Evolutionary conservation across 306 rosid species (phyloP).

Genomic region (Datisca glomerata): DNA sequence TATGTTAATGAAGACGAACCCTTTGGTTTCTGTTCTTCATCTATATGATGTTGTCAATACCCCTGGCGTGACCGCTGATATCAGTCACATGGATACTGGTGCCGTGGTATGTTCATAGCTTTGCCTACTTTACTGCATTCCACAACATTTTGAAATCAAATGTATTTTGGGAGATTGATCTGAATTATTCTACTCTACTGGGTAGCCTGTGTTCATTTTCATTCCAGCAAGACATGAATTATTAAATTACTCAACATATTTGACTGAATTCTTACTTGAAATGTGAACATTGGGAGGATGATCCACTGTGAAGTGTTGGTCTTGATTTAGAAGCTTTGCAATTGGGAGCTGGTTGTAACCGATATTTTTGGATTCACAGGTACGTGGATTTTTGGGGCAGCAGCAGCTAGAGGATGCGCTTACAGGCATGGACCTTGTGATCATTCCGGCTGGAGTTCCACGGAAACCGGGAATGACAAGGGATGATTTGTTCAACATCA

Average conservation of each 20-base stretch:
- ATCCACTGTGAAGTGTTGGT: background rate
- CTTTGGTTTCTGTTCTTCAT: constrained; percentile 86
- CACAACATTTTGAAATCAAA: too few relatives aligned
- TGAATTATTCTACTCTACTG: too few relatives aligned
- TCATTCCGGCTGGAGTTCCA: constrained; percentile 94
- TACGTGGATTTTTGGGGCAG: constrained; percentile 83
- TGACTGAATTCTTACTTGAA: too few relatives aligned
- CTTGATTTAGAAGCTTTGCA: too few relatives aligned
- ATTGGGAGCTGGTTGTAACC: background rate
- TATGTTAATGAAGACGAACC: constrained; percentile 85
- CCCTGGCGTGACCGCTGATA: constrained; percentile 95
- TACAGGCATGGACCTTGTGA: constrained; percentile 70
- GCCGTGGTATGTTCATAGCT: constrained; percentile 66
- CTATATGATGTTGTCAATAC: constrained; percentile 90
- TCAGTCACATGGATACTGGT: constrained; percentile 94
- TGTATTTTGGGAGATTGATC: too few relatives aligned
- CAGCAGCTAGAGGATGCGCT: constrained; percentile 78
- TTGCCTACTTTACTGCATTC: too few relatives aligned
- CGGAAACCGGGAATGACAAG: constrained; percentile 98
- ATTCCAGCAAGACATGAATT: too few relatives aligned
- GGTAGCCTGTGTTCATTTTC: too few relatives aligned
- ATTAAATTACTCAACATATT: too few relatives aligned
- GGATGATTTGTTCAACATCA: constrained; percentile 86
- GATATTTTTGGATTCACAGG: constrained; percentile 25
- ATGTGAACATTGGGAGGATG: too few relatives aligned